A percentile compares a stretch with the other conserved stretches of the same genome.
Conservation (phyloP, 1,284 basidiomycete genomes). For the Coniferiporia weirii region DNA sequence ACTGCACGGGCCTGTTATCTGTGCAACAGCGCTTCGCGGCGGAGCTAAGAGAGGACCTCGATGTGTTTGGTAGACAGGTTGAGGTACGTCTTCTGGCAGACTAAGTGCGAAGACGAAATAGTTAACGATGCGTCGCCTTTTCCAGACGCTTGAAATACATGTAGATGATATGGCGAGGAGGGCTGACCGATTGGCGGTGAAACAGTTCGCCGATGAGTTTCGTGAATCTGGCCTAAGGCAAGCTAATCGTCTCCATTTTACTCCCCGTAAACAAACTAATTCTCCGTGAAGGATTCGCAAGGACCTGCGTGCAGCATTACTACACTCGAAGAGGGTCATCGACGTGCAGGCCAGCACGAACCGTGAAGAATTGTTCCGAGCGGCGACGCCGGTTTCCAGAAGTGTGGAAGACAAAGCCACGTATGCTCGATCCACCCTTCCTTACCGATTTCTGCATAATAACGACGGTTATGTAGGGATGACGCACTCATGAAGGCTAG, state of each 20-base stretch:
- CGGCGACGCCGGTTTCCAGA: constrained; percentile 42
- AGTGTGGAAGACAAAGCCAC: constrained; percentile 47
- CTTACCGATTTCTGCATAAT: not conserved
- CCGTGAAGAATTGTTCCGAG: constrained; percentile 61
- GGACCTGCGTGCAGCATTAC: constrained; percentile 58
- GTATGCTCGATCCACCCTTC: constrained; percentile 34
- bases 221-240: constrained; percentile 45
- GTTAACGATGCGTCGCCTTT: not conserved
- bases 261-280: not conserved
- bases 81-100: constrained; percentile 50
- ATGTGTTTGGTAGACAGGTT: constrained; percentile 53
- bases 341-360: constrained; percentile 54
- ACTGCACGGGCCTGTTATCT: constrained; percentile 59
- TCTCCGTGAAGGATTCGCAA: constrained; percentile 45
- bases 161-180: constrained; percentile 64
- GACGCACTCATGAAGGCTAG: constrained; percentile 85
- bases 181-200: constrained; percentile 46
- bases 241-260: constrained; percentile 23
- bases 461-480: constrained; percentile 43
- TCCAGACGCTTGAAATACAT: constrained; percentile 56
- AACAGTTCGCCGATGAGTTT: constrained; percentile 45
- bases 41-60: constrained; percentile 73
- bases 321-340: constrained; percentile 66
- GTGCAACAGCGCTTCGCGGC: constrained; percentile 68
- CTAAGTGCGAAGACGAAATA: not conserved